Percentiles rank a stretch among this genome's conserved stretches.
Conservation (phyloP, 2,329 filamentous ascomycete genomes). For the Trichoderma harzianum region DNA sequence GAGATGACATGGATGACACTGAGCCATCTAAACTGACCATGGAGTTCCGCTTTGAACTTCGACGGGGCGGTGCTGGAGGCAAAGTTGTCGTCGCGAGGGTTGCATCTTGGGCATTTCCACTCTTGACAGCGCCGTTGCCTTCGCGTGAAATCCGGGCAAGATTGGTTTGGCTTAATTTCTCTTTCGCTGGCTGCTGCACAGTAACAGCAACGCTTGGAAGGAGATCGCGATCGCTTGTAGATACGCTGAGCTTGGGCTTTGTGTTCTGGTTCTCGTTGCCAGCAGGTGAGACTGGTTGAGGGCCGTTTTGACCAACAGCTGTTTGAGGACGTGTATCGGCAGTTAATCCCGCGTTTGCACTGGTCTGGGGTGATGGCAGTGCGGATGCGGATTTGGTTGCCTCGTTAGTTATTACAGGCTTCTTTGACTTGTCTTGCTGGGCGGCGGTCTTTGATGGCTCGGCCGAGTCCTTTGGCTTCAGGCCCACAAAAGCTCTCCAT, state of each 20-base stretch:
- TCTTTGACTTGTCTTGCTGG: not conserved
- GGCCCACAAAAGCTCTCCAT: constrained; percentile 30
- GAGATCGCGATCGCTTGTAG: not conserved
- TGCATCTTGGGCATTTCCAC: not conserved
- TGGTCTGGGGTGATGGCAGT: not conserved
- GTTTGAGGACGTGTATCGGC: not conserved
- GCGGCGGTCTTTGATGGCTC: constrained; percentile 7
- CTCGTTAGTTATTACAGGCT: not conserved
- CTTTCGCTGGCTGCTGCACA: not conserved
- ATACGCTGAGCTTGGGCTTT: not conserved
- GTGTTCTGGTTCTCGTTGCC: not conserved
- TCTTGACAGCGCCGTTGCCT: not conserved
- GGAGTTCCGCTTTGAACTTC: constrained; percentile 29
- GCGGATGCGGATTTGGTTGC: not conserved
- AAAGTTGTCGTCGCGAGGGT: constrained; percentile 19
- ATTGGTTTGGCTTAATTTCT: not conserved
- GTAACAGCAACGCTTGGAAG: not conserved
- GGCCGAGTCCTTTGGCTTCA: constrained; percentile 20
- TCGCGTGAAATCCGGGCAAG: not conserved
- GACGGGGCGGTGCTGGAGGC: constrained; percentile 29
- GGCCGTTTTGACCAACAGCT: not conserved
- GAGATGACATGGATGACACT: constrained; percentile 1
- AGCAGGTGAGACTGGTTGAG: not conserved
- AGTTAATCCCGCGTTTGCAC: not conserved
- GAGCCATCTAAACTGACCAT: constrained; percentile 18